Percentiles rank a stretch among this genome's conserved stretches.
phyloP scores from a whole-genome alignment of 176 grass and related monocot species.

The Luzula sylvatica region DNA sequence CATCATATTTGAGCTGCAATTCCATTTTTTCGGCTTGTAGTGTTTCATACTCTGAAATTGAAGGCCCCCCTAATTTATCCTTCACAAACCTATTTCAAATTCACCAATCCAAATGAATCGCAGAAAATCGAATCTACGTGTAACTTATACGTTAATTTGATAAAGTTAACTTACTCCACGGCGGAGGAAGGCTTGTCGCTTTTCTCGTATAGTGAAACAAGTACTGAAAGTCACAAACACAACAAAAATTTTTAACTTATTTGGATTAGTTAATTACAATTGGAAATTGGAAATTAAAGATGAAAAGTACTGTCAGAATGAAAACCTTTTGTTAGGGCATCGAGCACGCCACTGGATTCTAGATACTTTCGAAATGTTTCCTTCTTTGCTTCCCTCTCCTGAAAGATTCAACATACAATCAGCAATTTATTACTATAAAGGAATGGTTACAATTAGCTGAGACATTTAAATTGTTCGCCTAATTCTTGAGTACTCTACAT shows the following conservation, averaged over 20 bases:
- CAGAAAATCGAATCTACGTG: no score
- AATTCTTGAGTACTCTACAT: no score
- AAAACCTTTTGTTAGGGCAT: slow-evolving; percentile 90
- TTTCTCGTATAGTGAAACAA: slow-evolving; percentile 88
- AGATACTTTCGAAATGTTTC: slow-evolving; percentile 94
- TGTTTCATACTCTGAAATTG: slow-evolving; percentile 76
- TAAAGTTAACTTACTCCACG: slow-evolving; percentile 57
- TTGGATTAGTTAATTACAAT: neutral
- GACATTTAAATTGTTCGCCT: no score
- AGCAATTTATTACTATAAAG: neutral
- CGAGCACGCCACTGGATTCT: slow-evolving; percentile 82
- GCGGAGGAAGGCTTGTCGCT: slow-evolving; percentile 72
- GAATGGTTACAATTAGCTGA: no score
- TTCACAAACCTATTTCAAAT: slow-evolving; percentile 56
- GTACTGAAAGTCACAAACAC: slow-evolving; percentile 36
- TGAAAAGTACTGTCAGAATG: neutral
- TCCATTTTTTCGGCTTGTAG: slow-evolving; percentile 85
- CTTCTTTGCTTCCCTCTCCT: slow-evolving; percentile 91
- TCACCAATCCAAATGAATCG: no score
- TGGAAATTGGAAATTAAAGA: neutral
- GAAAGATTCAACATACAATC: slow-evolving; percentile 7
- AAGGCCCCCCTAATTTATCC: slow-evolving; percentile 85
- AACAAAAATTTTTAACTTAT: neutral
- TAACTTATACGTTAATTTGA: neutral
- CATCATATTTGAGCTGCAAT: slow-evolving; percentile 81